Percentiles rank a stretch among this genome's conserved stretches.
Evolutionary conservation across 2,329 filamentous ascomycete genomes (phyloP).

Genomic region (Pseudocercospora vitis): DNA sequence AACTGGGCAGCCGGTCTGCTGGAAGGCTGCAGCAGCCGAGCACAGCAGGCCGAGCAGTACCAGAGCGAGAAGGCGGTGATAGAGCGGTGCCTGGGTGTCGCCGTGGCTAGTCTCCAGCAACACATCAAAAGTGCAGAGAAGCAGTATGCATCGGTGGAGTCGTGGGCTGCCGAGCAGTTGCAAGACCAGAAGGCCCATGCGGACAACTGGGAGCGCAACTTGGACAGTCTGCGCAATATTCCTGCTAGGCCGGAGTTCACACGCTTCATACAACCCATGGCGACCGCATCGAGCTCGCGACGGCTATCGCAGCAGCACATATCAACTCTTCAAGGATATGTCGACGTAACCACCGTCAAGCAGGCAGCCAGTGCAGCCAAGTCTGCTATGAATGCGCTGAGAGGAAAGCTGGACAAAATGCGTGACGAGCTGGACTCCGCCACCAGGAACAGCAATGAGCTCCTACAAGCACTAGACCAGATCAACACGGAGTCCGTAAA

Average conservation of each 20-base stretch:
- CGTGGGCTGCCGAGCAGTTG: slow-evolving; percentile 67
- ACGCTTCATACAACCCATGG: slow-evolving; percentile 40
- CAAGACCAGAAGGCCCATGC: slow-evolving; percentile 66
- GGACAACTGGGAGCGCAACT: slow-evolving; percentile 66
- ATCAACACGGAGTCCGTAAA: slow-evolving; percentile 37
- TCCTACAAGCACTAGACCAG: slow-evolving; percentile 46
- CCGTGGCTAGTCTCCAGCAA: slow-evolving; percentile 78
- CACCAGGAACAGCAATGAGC: slow-evolving; percentile 45
- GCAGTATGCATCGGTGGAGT: slow-evolving; percentile 68
- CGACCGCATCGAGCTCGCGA: slow-evolving; percentile 20
- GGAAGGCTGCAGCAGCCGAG: slow-evolving; percentile 67
- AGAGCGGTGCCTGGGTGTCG: slow-evolving; percentile 76
- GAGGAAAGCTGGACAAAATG: slow-evolving; percentile 52
- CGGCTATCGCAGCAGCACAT: slow-evolving; percentile 45
- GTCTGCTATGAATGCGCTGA: slow-evolving; percentile 62
- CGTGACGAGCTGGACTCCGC: slow-evolving; percentile 45
- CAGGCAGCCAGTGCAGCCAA: slow-evolving; percentile 70
- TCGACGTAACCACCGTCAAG: slow-evolving; percentile 71
- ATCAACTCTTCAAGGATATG: slow-evolving; percentile 69
- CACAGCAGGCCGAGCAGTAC: slow-evolving; percentile 61
- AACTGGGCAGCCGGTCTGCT: slow-evolving; percentile 74
- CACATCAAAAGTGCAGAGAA: slow-evolving; percentile 71
- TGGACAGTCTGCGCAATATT: slow-evolving; percentile 64
- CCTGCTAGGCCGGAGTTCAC: slow-evolving; percentile 67
- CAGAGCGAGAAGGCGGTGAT: slow-evolving; percentile 75